Conservation (phyloP, 768 basidiomycete genomes). For the Sporobolomyces roseus region DNA sequence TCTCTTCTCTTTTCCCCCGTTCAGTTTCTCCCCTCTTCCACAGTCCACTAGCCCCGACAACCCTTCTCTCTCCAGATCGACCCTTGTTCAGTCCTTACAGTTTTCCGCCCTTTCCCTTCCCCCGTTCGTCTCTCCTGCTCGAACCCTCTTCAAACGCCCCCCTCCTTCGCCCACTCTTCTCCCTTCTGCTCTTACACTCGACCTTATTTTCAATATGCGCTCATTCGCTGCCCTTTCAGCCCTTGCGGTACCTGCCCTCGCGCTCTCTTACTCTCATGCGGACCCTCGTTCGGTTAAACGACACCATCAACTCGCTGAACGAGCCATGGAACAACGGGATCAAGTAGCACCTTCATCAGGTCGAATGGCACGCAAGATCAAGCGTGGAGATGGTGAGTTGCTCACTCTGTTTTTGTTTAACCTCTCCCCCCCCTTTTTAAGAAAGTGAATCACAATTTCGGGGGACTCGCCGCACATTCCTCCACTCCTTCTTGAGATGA, state of each 20-base stretch:
- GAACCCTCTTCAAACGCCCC: slow-evolving; percentile 2
- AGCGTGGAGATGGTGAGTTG: slow-evolving; percentile 3
- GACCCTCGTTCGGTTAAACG: slow-evolving; percentile 3
- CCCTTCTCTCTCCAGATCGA: slow-evolving; percentile 19
- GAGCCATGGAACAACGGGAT: slow-evolving; percentile 4
- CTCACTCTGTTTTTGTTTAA: background rate
- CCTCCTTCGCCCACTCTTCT: background rate
- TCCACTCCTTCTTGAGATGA: no score
- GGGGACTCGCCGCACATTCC: background rate
- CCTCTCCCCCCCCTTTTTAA: background rate
- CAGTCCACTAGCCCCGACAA: background rate
- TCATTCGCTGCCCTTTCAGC: slow-evolving; percentile 10
- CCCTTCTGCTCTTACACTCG: background rate
- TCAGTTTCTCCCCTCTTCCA: background rate
- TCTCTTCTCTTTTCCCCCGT: background rate
- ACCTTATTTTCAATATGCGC: background rate
- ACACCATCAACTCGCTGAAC: slow-evolving; percentile 15
- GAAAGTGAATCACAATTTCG: no score
- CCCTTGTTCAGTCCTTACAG: slow-evolving; percentile 18
- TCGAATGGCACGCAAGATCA: background rate
- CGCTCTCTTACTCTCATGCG: background rate
- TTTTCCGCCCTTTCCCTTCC: background rate
- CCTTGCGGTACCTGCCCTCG: slow-evolving; percentile 3
- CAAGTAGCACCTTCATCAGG: slow-evolving; percentile 2
- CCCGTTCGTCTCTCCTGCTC: background rate